These are phyloP conservation scores for Penicillium sp. DNA, from an alignment of 2,329 filamentous ascomycete genomes.

Conservation along the genomic window DNA sequence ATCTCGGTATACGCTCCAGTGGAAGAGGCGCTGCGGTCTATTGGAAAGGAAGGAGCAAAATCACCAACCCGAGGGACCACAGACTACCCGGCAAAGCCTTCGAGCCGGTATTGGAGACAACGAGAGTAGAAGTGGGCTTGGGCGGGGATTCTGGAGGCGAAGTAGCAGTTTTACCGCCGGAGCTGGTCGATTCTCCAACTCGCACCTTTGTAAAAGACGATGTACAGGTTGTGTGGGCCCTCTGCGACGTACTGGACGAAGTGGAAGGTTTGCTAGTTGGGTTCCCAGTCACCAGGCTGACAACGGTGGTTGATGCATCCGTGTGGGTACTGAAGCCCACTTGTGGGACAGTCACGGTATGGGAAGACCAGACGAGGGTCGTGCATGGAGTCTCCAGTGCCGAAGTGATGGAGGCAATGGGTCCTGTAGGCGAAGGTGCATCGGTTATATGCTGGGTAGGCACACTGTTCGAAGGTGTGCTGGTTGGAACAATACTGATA, in stretches of 20 bases:
- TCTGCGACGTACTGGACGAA: background rate
- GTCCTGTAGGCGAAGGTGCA: background rate
- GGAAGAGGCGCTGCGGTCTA: background rate
- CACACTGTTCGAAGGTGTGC: constrained; percentile 41
- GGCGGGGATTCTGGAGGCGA: background rate
- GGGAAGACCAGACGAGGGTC: constrained; percentile 37
- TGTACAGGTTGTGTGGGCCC: background rate
- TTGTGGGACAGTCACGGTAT: constrained; percentile 42
- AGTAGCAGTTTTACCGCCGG: background rate
- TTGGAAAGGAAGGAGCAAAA: background rate
- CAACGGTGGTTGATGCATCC: constrained; percentile 18
- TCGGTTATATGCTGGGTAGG: background rate
- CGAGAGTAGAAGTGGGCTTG: background rate
- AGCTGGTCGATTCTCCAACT: background rate
- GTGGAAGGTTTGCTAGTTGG: background rate
- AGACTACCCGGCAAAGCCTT: background rate
- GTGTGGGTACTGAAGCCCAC: constrained; percentile 38
- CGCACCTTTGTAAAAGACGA: background rate
- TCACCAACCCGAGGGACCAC: background rate
- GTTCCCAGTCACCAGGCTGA: constrained; percentile 19
- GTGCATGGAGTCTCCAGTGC: constrained; percentile 27
- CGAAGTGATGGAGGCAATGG: constrained; percentile 12
- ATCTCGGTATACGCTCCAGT: background rate
- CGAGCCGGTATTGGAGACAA: background rate
- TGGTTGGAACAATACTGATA: constrained; percentile 50